A percentile compares a stretch with the other conserved stretches of the same genome.
Evolutionary conservation across 2,329 filamentous ascomycete genomes (phyloP).

Genomic region (Claviceps digitariae): DNA sequence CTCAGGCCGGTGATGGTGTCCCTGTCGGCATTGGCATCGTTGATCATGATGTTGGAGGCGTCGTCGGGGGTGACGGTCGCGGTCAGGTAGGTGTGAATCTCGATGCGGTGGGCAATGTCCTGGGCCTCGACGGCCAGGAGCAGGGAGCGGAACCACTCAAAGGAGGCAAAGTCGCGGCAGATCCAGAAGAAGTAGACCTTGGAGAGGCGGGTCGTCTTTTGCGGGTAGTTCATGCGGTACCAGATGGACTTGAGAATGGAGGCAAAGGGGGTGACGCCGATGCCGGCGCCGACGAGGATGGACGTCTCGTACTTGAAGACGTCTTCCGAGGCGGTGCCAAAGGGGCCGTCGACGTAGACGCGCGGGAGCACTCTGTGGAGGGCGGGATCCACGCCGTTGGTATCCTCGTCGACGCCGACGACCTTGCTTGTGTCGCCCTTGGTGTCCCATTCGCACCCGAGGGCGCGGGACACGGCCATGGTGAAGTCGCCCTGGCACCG

Average conservation of each 20-base stretch:
- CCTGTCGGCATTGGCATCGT: slow-evolving; percentile 71
- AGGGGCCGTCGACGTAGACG: slow-evolving; percentile 74
- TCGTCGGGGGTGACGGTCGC: slow-evolving; percentile 78
- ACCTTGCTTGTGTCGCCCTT: slow-evolving; percentile 45
- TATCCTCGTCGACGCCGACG: slow-evolving; percentile 50
- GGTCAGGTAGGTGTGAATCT: slow-evolving; percentile 81
- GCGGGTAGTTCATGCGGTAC: slow-evolving; percentile 84
- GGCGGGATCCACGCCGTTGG: slow-evolving; percentile 49
- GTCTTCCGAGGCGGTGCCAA: slow-evolving; percentile 75
- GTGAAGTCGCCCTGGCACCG: slow-evolving; percentile 77
- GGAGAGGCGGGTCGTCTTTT: slow-evolving; percentile 62
- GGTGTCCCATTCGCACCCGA: slow-evolving; percentile 62
- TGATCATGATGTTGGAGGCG: slow-evolving; percentile 86
- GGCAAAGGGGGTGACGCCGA: slow-evolving; percentile 76
- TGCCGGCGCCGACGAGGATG: slow-evolving; percentile 68
- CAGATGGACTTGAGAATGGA: slow-evolving; percentile 84
- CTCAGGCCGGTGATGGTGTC: slow-evolving; percentile 74
- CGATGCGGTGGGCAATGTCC: slow-evolving; percentile 70
- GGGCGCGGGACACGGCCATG: slow-evolving; percentile 49
- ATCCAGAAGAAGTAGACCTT: slow-evolving; percentile 95
- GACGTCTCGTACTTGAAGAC: slow-evolving; percentile 81
- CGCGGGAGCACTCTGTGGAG: slow-evolving; percentile 63
- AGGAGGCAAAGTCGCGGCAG: slow-evolving; percentile 74
- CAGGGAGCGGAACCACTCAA: slow-evolving; percentile 80
- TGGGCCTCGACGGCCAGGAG: slow-evolving; percentile 76